Base-by-base conservation (phyloP, 164 flowering plant species). In the Vitis labrusca region DNA sequence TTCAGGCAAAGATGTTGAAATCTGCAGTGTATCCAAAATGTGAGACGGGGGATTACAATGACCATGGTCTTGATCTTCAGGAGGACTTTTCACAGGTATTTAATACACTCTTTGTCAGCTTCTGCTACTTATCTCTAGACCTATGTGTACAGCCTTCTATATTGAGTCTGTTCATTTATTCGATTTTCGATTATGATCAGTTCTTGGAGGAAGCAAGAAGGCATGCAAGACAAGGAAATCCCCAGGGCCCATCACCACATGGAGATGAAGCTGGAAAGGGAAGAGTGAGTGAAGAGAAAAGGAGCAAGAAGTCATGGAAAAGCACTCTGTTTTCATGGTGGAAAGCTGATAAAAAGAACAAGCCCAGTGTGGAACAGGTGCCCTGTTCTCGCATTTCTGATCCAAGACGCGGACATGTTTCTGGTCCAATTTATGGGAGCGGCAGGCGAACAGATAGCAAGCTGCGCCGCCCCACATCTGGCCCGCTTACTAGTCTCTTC, bases 181-280 rank as follows among this genome's bases (percentile, higher is more conserved):
- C 60, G 47, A 13, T 54, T 77, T 32, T 30, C 66, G 19, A 16
- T 47, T 19, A 55, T 59, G 32, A 69, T 65, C 77, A 88, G 92
- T 82, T 84, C 75, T 68, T 88, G 76, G 79, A 82, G 74, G 88
- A 88, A 78, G 89, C 92, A 59, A 86, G 74, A 58, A 73, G 66
- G 5, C 68, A 76, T 71, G 69, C 69, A 52, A 53, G 27, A 37
- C 68, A 68, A 68, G 63, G 9, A 47, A 54, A 68, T 37, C 10
- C 10, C 19, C 49, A 61, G 54, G 48, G 58, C 50, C n/a, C 66
- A 65, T 63, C 59, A 50, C 37, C 50, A 16, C 10, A 13, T 13
- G 27, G 56, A 12, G 71, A 68, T 10, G 69, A 67, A 56, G 51
- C 44, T 12, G 65, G 51, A 54, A 51, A 71, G 30, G 59, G 12